Evolutionary conservation across 2,329 filamentous ascomycete species (phyloP).

Genomic region (Rugonectria rugulosa): DNA sequence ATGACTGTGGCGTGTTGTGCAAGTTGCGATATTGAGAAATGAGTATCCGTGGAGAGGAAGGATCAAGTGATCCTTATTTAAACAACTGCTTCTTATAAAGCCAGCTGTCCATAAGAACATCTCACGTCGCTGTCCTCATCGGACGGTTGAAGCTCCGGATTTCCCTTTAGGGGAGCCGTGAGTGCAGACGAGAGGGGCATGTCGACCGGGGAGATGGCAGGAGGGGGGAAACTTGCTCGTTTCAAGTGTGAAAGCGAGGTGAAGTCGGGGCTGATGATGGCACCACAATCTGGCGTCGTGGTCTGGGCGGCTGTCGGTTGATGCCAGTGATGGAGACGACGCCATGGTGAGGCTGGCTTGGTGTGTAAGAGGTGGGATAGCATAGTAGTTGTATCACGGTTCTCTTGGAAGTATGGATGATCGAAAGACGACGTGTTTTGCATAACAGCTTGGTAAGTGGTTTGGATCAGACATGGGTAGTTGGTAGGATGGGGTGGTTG

Average conservation of each 20-base stretch:
- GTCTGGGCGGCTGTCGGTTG: neutral
- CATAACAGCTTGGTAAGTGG: too few species aligned
- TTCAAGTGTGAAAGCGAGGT: neutral
- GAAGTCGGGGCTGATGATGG: slow-evolving; percentile 1
- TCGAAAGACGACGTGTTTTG: too few species aligned
- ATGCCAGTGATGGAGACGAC: neutral
- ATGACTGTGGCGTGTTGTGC: slow-evolving; percentile 23
- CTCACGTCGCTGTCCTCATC: slow-evolving; percentile 38
- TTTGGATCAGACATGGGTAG: too few species aligned
- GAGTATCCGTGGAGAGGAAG: neutral
- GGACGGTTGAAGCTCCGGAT: slow-evolving; percentile 37
- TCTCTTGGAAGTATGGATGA: too few species aligned
- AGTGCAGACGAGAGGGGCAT: slow-evolving; percentile 8
- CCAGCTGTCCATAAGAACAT: slow-evolving; percentile 9
- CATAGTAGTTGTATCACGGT: too few species aligned
- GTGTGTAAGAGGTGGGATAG: too few species aligned
- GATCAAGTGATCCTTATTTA: too few species aligned
- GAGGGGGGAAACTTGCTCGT: neutral
- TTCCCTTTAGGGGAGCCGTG: slow-evolving; percentile 32
- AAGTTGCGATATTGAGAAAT: neutral
- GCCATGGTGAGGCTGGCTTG: too few species aligned
- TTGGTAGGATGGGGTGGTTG: too few species aligned
- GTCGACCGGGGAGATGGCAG: neutral
- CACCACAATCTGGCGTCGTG: neutral
- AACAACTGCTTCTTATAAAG: slow-evolving; percentile 16